Conservation (phyloP, 495 filamentous ascomycete species). For the Chaetomium fimeti region DNA sequence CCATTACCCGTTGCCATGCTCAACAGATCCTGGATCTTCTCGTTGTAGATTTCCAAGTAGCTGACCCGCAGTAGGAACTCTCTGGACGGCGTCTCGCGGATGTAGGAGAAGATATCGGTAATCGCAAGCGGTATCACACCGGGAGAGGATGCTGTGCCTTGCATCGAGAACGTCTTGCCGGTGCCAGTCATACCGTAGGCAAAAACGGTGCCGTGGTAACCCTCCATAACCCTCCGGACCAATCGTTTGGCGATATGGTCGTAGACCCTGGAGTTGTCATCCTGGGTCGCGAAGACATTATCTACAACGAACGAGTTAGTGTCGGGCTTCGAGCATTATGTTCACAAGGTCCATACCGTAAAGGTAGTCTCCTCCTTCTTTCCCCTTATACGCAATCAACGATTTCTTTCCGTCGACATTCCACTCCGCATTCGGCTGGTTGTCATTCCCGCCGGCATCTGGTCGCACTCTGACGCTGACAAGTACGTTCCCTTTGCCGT, state of each 20-base stretch:
- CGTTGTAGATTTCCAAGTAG: constrained; percentile 98
- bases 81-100: constrained; percentile 89
- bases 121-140: constrained; percentile 97
- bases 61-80: constrained; percentile 96
- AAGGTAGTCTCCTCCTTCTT: constrained; percentile 87
- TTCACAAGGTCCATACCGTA: constrained; percentile 64
- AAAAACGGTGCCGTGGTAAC: constrained; percentile 97
- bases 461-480: constrained; percentile 94
- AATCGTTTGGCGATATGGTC: constrained; percentile 90
- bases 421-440: constrained; percentile 78
- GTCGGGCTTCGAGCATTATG: not conserved
- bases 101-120: constrained; percentile 98
- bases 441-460: constrained; percentile 63
- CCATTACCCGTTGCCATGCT: constrained; percentile 61
- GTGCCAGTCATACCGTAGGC: constrained; percentile 99
- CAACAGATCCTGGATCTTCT: constrained; percentile 92
- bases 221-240: constrained; percentile 96
- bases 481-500: constrained; percentile 90
- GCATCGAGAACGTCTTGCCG: constrained; percentile 99
- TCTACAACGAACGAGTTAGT: constrained; percentile 52
- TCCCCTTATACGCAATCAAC: constrained; percentile 77
- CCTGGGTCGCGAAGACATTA: constrained; percentile 90
- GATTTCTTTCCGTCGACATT: constrained; percentile 82
- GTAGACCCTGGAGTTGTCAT: constrained; percentile 92
- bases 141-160: constrained; percentile 93